These are phyloP conservation scores for Arctium lappa DNA, from an alignment of 129 eudicot species.

Conservation along the genomic window DNA sequence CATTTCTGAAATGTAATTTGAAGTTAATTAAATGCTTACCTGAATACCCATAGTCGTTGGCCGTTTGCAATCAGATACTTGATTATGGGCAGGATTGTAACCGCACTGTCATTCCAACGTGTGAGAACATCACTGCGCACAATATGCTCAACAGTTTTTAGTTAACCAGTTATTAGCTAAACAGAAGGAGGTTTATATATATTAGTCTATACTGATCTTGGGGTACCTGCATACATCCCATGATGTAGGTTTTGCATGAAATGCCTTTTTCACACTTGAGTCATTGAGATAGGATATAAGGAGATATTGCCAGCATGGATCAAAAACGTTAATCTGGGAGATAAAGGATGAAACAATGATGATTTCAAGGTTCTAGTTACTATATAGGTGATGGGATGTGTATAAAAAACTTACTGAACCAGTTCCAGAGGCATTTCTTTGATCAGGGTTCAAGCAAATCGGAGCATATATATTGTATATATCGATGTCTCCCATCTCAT, in stretches of 20 bases:
- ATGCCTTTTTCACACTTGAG: constrained; percentile 30
- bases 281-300: constrained; percentile 29
- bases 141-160: neutral
- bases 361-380: neutral
- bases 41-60: constrained; percentile 39
- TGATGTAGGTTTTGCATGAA: constrained; percentile 37
- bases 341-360: neutral
- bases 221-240: constrained; percentile 24
- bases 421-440: constrained; percentile 4
- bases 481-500: constrained; percentile 22
- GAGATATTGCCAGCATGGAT: constrained; percentile 28
- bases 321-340: constrained; percentile 22
- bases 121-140: constrained; percentile 22
- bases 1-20: too few relatives aligned
- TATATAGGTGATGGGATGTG: neutral
- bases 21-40: constrained; percentile 15
- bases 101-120: constrained; percentile 34
- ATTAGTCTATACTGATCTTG: neutral
- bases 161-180: neutral
- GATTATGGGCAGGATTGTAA: constrained; percentile 38
- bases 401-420: constrained; percentile 21
- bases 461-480: constrained; percentile 36
- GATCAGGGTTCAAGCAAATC: constrained; percentile 10
- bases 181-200: neutral
- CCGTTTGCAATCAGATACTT: constrained; percentile 32